phyloP scores from a whole-genome alignment of 305 asterid genomes.

The Solanum hybrid region DNA sequence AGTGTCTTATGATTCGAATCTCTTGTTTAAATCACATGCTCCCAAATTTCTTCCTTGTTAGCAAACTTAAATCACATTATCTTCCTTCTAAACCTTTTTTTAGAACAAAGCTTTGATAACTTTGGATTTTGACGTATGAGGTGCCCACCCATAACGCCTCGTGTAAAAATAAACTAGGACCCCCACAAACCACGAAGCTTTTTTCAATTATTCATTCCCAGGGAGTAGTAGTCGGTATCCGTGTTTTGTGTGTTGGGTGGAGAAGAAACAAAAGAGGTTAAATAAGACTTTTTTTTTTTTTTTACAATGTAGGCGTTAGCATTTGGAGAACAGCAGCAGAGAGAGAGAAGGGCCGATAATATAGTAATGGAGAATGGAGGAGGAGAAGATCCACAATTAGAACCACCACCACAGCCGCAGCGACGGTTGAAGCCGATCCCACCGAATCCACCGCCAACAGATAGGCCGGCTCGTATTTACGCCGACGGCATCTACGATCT shows the following conservation, averaged over 20 bases:
- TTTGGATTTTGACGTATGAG: no score
- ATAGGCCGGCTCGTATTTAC: constrained; percentile 61
- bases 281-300: background rate
- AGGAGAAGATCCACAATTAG: constrained; percentile 1
- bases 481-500: background rate
- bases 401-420: background rate
- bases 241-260: background rate
- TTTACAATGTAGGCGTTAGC: no score
- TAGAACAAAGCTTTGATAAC: background rate
- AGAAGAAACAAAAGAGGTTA: background rate
- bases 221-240: background rate
- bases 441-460: constrained; percentile 21
- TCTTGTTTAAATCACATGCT: no score
- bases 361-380: constrained; percentile 7
- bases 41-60: no score
- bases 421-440: constrained; percentile 5
- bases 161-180: background rate
- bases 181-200: background rate
- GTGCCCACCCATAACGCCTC: background rate
- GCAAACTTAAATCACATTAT: background rate
- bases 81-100: background rate
- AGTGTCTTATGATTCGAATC: no score
- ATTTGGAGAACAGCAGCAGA: no score
- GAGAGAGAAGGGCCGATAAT: background rate
- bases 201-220: background rate